Evolutionary conservation across 192 early-diverging fungal species (phyloP), one percentile per base, ranked within the genome.

Genomic region (Chytriomyces sp.): DNA sequence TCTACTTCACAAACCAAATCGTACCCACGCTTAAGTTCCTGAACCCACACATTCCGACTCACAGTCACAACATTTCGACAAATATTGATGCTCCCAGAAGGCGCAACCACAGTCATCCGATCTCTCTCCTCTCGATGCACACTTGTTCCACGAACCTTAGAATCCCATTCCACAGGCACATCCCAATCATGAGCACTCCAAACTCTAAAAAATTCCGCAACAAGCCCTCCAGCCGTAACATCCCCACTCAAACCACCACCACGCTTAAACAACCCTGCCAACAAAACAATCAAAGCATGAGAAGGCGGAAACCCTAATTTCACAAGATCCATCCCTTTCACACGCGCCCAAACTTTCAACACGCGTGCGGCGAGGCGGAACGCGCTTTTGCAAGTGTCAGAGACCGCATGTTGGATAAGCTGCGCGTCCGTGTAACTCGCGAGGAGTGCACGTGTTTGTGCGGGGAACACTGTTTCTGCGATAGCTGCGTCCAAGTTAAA

Each of bases 361-460:
- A 67, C 10, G 45, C 74, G 62, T 0, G 48, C 23, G 24, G 74
- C 74, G 8, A 76, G 74, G 5, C 74, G 74, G 48, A 76, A 76
- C 6, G 57, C 13, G 47, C 20, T 9, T 45, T 45, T 8, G 16
- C 28, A 7, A 46, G 9, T 35, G 18, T 26, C 2, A 16, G n/a
- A 7, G 45, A 67, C 44, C n/a, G 65, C 65, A 8, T 53, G 50
- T 10, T 10, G 50, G 50, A 53, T 53, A 18, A 8, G 18, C 50
- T 53, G 8, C 18, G 18, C 18, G 50, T 53, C 50, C 9, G 18
- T 8, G 50, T 53, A 53, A 18, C 50, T 18, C 9, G 9, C 8
- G 18, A 53, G 18, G 50, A 53, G 50, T 18, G 8, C 9, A 53
- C 50, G 50, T 18, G 18, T 10, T 18, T 53, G 50, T 53, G 50